Evolutionary conservation across 345 rosid species (phyloP).

Genomic region (Gossypium sturtianum): DNA sequence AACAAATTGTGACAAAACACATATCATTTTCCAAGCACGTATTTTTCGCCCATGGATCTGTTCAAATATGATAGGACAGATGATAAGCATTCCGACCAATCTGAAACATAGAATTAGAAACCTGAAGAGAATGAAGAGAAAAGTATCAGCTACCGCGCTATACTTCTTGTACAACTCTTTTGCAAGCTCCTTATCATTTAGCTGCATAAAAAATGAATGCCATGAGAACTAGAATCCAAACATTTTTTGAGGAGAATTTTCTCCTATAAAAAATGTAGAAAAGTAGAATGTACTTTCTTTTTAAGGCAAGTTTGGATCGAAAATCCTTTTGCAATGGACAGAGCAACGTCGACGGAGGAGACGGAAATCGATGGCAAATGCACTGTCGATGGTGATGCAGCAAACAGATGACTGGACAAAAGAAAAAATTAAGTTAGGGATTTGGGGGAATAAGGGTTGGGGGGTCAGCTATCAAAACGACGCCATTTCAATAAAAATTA

Average conservation of each 20-base stretch:
- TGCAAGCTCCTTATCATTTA: slow-evolving; percentile 75
- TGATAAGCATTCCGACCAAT: neutral
- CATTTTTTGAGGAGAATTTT: neutral
- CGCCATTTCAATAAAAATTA: no score
- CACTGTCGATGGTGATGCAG: no score
- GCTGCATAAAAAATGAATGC: slow-evolving; percentile 34
- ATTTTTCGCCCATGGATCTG: slow-evolving; percentile 88
- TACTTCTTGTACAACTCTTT: slow-evolving; percentile 91
- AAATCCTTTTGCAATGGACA: no score
- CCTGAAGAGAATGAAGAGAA: neutral
- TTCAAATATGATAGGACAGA: slow-evolving; percentile 13
- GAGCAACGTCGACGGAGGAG: no score
- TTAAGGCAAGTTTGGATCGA: neutral
- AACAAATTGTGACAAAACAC: slow-evolving; percentile 69
- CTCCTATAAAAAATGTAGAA: neutral
- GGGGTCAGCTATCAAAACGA: no score
- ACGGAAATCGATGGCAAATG: no score
- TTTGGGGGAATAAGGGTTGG: no score
- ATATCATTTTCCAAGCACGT: slow-evolving; percentile 97
- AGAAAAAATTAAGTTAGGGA: no score
- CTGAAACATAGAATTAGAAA: neutral
- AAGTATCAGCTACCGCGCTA: slow-evolving; percentile 61
- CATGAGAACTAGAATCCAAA: slow-evolving; percentile 8
- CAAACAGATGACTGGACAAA: no score
- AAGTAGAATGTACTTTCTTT: neutral